Evolutionary conservation across 495 filamentous ascomycete species (phyloP), one percentile per base, ranked within the genome.

Genomic region (Monascus purpureus): DNA sequence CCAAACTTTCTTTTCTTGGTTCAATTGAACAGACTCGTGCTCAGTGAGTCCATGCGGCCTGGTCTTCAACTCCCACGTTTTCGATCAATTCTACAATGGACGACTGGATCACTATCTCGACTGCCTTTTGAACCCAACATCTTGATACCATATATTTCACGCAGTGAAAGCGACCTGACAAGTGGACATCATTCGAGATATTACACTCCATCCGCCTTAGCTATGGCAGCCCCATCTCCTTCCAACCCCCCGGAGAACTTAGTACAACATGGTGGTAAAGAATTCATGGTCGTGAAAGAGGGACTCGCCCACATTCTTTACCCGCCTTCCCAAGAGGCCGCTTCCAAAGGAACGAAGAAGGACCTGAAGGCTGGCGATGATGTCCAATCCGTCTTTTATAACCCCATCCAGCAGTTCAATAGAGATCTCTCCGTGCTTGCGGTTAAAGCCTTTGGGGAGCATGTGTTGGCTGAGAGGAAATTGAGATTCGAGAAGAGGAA

Each of bases 361-460:
- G 42, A 64, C 27, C 55, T 61, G n/a, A 55, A 56, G 24, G 55
- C 45, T 12, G 61, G 70, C 8, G 61, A 72, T 25, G 62, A 66
- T 18, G 53, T 63, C 11, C 84, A 93, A 49, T 70, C 76, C 17
- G 92, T 97, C 16, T 97, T 97, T 51, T 97, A 97, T 61, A 97
- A 97, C 41, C 88, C 90, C 0, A 93, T 97, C 25, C 92, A 96
- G 49, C 92, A 96, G 53, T 97, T 94, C 64, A 97, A 97, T 59
- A 74, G 90, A 7, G 90, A 97, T 56, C 59, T 97, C 42, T 93
- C 82, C 46, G 80, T 95, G 18, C 68, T 96, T 13, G 82, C 86
- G 12, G 92, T 96, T 45, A 79, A 76, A 45, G 75, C 77, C 0
- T 93, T 81, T 59, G 81, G 76, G 0, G 75, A 90, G 32, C 74